phyloP scores from a whole-genome alignment of 2,329 filamentous ascomycete genomes.

The Botryotinia globosa region DNA sequence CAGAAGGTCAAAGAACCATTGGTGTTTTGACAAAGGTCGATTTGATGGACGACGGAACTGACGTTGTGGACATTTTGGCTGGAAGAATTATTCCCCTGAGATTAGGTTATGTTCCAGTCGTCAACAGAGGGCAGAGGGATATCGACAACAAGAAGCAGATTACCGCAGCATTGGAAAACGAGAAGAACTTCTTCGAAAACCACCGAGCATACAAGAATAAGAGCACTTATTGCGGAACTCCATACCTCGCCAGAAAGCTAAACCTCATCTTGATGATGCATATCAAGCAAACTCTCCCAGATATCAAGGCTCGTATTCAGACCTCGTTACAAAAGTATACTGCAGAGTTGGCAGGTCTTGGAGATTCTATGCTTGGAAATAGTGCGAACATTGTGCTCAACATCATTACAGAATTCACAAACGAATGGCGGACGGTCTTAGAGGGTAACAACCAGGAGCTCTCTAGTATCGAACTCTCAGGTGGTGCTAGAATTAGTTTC shows the following conservation, averaged over 20 bases:
- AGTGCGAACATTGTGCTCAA: conserved; percentile 95
- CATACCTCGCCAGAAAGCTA: conserved; percentile 92
- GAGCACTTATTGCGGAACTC: conserved; percentile 96
- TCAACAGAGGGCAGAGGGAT: conserved; percentile 95
- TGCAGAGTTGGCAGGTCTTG: conserved; percentile 75
- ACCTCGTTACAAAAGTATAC: conserved; percentile 90
- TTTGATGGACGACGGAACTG: conserved; percentile 97
- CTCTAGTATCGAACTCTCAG: conserved; percentile 89
- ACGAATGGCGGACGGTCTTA: conserved; percentile 92
- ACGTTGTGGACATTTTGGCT: conserved; percentile 97
- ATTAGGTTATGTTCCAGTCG: conserved; percentile 93
- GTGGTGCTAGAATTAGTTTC: conserved; percentile 96
- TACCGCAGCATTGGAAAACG: conserved; percentile 82
- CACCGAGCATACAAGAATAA: conserved; percentile 99
- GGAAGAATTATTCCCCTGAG: conserved; percentile 94
- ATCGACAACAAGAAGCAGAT: conserved; percentile 99
- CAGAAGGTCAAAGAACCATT: conserved; percentile 95
- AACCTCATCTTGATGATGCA: conserved; percentile 99
- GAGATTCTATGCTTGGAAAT: conserved; percentile 94
- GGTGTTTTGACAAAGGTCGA: conserved; percentile 98
- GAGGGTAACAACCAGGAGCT: conserved; percentile 97
- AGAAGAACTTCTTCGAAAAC: conserved; percentile 97
- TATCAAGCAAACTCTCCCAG: conserved; percentile 98
- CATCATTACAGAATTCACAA: conserved; percentile 98
- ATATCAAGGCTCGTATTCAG: conserved; percentile 97